These are phyloP conservation scores for Psilocybe cubensis DNA, from an alignment of 768 basidiomycete genomes.

Conservation along the genomic window DNA sequence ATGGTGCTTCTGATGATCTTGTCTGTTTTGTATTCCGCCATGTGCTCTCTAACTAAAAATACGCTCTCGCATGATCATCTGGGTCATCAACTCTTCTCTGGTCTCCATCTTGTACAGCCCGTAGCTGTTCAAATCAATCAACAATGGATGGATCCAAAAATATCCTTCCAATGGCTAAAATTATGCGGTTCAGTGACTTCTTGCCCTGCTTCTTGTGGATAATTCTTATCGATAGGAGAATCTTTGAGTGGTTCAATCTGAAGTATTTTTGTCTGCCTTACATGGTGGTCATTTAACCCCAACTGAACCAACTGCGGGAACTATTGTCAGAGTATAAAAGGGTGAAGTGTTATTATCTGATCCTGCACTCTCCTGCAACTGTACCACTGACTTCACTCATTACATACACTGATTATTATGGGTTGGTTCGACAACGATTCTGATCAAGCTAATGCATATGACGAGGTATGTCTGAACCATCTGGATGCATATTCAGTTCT, in stretches of 20 bases:
- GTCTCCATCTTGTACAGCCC: too few species aligned
- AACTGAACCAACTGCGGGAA: neutral
- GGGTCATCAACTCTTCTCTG: too few species aligned
- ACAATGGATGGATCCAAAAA: neutral
- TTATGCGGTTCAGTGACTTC: neutral
- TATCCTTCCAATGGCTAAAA: neutral
- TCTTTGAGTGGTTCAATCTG: neutral
- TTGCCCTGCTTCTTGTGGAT: neutral
- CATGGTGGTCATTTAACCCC: neutral
- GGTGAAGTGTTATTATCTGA: neutral
- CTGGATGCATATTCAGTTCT: neutral
- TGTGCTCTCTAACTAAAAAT: too few species aligned
- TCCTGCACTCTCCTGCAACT: neutral
- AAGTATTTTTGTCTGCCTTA: neutral
- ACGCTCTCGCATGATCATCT: too few species aligned
- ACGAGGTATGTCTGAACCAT: constrained; percentile 29
- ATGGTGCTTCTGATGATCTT: too few species aligned
- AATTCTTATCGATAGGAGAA: neutral
- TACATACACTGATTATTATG: constrained; percentile 31
- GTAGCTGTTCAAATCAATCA: neutral
- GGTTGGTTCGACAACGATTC: constrained; percentile 46
- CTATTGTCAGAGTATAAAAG: neutral
- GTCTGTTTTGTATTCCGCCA: too few species aligned
- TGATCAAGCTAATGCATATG: constrained; percentile 43
- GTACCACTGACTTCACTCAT: neutral